These are phyloP conservation scores for Dactylellina cionopaga DNA, from an alignment of 2,329 filamentous ascomycete species.

Conservation along the genomic window DNA sequence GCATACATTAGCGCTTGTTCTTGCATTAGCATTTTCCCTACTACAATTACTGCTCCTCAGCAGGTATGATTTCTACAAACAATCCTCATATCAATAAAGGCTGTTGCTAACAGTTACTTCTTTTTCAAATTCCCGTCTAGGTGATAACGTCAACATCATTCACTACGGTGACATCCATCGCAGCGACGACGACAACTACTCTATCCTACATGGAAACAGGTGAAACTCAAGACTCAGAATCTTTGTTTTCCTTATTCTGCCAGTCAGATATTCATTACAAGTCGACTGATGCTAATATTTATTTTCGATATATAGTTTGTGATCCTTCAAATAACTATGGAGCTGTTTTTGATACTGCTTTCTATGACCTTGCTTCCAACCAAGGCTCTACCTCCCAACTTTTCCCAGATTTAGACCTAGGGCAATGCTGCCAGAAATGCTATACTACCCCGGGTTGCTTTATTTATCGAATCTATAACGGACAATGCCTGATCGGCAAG, in stretches of 20 bases:
- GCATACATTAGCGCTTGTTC: constrained; percentile 1
- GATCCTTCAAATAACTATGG: background rate
- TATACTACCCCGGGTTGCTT: background rate
- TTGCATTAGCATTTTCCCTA: background rate
- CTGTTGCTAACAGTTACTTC: too few species aligned
- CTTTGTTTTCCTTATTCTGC: background rate
- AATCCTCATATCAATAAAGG: background rate
- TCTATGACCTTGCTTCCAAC: background rate
- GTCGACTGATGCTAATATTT: too few species aligned
- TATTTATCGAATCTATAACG: background rate
- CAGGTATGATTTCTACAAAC: background rate
- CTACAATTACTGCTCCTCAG: background rate
- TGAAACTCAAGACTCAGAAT: background rate
- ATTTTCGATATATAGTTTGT: too few species aligned
- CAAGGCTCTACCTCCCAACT: background rate
- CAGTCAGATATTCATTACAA: too few species aligned
- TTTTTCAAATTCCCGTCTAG: too few species aligned
- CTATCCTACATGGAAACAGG: background rate
- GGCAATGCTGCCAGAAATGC: background rate
- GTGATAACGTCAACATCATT: background rate
- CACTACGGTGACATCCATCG: background rate
- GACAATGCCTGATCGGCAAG: background rate
- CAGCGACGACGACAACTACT: background rate
- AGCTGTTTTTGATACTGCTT: background rate
- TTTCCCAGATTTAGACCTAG: background rate